These are phyloP conservation scores for Taiwanofungus camphoratus DNA, from an alignment of 1,284 basidiomycete genomes.

Conservation along the genomic window DNA sequence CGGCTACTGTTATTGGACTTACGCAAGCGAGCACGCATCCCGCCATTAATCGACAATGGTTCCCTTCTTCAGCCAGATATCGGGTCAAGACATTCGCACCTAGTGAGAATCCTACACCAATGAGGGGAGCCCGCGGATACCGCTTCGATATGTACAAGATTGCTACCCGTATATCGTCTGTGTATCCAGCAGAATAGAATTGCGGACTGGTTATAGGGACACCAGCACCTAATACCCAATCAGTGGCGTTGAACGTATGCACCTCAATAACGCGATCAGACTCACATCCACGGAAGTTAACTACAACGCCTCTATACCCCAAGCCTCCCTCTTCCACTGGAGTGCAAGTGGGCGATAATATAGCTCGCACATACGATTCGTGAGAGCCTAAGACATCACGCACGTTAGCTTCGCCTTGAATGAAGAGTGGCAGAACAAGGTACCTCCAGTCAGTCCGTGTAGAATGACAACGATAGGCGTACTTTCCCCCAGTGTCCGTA, in stretches of 20 bases:
- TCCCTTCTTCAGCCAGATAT: slow-evolving; percentile 85
- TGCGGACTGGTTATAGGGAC: slow-evolving; percentile 77
- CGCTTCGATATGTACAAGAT: slow-evolving; percentile 69
- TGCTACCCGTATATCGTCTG: slow-evolving; percentile 82
- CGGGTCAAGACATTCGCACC: slow-evolving; percentile 92
- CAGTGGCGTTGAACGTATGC: slow-evolving; percentile 1
- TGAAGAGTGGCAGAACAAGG: slow-evolving; percentile 10
- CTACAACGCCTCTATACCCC: slow-evolving; percentile 83
- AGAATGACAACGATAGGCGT: slow-evolving; percentile 80
- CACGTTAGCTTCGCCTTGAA: slow-evolving; percentile 6
- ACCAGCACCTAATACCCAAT: slow-evolving; percentile 56
- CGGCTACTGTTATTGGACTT: slow-evolving; percentile 26
- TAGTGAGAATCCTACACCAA: slow-evolving; percentile 91
- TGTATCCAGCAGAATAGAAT: slow-evolving; percentile 83
- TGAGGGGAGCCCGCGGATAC: slow-evolving; percentile 78
- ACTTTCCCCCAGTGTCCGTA: slow-evolving; percentile 47
- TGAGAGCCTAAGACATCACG: slow-evolving; percentile 56
- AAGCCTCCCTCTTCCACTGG: slow-evolving; percentile 72
- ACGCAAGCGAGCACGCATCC: slow-evolving; percentile 82
- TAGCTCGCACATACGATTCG: slow-evolving; percentile 83
- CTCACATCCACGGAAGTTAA: slow-evolving; percentile 91
- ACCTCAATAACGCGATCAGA: slow-evolving; percentile 8
- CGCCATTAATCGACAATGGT: slow-evolving; percentile 67
- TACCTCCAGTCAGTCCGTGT: slow-evolving; percentile 86
- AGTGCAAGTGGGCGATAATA: slow-evolving; percentile 67